These are phyloP conservation scores for Xylariaceae sp. DNA, from an alignment of 2,329 filamentous ascomycete genomes.

Conservation along the genomic window DNA sequence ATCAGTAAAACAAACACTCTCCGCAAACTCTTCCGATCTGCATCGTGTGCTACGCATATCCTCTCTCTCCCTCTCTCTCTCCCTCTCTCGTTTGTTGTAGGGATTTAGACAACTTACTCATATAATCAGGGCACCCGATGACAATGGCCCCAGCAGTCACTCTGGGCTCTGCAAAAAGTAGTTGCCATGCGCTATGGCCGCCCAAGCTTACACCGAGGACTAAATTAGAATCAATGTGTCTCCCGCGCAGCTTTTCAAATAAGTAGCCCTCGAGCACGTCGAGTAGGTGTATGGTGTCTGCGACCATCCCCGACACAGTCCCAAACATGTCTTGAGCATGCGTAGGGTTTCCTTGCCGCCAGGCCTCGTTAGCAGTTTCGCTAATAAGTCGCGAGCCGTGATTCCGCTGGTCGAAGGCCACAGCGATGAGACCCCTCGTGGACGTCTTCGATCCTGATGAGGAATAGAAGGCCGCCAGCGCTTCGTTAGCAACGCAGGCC, in stretches of 20 bases:
- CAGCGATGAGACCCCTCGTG: constrained; percentile 63
- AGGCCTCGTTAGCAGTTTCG: constrained; percentile 65
- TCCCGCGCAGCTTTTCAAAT: constrained; percentile 41
- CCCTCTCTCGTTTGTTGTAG: background rate
- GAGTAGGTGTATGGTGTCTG: constrained; percentile 71
- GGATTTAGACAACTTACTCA: constrained; percentile 42
- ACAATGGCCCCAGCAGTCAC: constrained; percentile 73
- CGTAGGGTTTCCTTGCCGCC: constrained; percentile 69
- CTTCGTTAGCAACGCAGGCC: constrained; percentile 63
- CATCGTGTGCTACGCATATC: background rate
- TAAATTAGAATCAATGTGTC: constrained; percentile 56
- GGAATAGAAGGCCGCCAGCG: constrained; percentile 63
- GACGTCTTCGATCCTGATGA: constrained; percentile 30
- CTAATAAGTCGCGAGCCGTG: constrained; percentile 72
- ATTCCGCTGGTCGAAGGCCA: constrained; percentile 88
- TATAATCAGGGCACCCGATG: constrained; percentile 87
- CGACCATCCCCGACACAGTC: constrained; percentile 64
- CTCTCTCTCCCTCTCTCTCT: too few species aligned
- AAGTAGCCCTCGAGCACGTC: constrained; percentile 73
- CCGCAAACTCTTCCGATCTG: background rate
- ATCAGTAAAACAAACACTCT: background rate
- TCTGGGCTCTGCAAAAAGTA: constrained; percentile 69
- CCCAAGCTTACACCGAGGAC: constrained; percentile 80
- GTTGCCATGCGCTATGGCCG: constrained; percentile 83
- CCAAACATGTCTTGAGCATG: constrained; percentile 94